phyloP scores from a whole-genome alignment of 176 grass and related monocot species.

The Coix lacrymajobi region DNA sequence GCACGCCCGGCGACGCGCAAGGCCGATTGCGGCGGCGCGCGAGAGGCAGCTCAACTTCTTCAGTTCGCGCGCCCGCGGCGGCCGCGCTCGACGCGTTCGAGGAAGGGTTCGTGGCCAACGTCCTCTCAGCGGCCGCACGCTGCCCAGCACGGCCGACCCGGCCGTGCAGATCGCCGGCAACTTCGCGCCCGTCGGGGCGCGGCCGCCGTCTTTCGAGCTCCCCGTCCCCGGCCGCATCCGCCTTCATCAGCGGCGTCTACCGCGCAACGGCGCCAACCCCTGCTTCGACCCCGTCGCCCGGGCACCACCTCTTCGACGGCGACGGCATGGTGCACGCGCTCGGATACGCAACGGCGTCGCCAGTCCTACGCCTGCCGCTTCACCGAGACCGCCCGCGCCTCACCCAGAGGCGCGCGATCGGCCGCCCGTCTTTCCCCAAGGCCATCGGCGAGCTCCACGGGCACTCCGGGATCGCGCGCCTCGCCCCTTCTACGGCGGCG shows the following conservation, averaged over 20 bases:
- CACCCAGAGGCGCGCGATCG: slow-evolving; percentile 55
- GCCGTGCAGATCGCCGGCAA: slow-evolving; percentile 83
- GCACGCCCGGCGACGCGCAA: neutral
- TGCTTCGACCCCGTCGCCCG: slow-evolving; percentile 71
- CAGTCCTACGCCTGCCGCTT: slow-evolving; percentile 69
- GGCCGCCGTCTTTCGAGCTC: slow-evolving; percentile 30
- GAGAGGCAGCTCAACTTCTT: slow-evolving; percentile 35
- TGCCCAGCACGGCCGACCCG: slow-evolving; percentile 67
- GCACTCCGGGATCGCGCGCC: slow-evolving; percentile 79
- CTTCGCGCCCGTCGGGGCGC: slow-evolving; percentile 67
- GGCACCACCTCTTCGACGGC: slow-evolving; percentile 92
- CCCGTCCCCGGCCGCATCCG: slow-evolving; percentile 53
- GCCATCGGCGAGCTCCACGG: slow-evolving; percentile 93
- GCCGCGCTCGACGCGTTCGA: slow-evolving; percentile 59
- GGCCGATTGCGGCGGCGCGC: no score
- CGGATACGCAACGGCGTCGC: slow-evolving; percentile 52
- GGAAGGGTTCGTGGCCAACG: slow-evolving; percentile 51
- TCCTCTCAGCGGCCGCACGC: slow-evolving; percentile 54
- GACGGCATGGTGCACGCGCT: slow-evolving; percentile 94
- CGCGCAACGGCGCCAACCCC: slow-evolving; percentile 90
- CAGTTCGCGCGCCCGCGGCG: slow-evolving; percentile 55
- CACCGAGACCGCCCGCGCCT: slow-evolving; percentile 66
- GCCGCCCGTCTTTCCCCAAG: slow-evolving; percentile 77
- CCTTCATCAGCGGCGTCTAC: slow-evolving; percentile 72
- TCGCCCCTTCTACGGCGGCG: slow-evolving; percentile 77